These are phyloP conservation scores for Euphorbia lathyris DNA, from an alignment of 345 rosid species.

Conservation along the genomic window DNA sequence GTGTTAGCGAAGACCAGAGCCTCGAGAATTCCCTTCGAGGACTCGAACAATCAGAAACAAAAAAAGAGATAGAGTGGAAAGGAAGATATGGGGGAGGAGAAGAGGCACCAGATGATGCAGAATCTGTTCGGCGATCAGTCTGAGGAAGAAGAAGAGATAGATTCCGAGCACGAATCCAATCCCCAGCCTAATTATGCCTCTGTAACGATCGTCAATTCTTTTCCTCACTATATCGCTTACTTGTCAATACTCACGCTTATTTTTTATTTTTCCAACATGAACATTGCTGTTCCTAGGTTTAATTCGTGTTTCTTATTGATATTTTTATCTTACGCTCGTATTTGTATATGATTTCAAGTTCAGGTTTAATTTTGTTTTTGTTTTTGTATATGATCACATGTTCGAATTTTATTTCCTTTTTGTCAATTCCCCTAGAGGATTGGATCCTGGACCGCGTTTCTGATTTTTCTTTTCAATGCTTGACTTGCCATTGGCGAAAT, in stretches of 20 bases:
- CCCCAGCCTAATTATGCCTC: constrained; percentile 82
- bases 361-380: no score
- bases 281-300: not conserved
- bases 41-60: not conserved
- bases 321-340: not conserved
- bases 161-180: constrained; percentile 95
- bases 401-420: not conserved
- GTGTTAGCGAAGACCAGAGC: not conserved
- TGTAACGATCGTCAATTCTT: constrained; percentile 33
- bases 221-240: not conserved
- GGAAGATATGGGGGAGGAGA: constrained; percentile 59
- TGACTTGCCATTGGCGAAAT: not conserved
- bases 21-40: not conserved
- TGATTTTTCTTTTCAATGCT: not conserved
- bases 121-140: constrained; percentile 94
- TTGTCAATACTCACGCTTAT: not conserved
- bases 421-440: not conserved
- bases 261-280: no score
- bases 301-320: not conserved
- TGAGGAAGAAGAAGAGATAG: constrained; percentile 86
- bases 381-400: not conserved
- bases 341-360: not conserved
- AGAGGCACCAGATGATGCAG: constrained; percentile 95
- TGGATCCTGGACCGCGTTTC: not conserved
- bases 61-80: not conserved